phyloP scores from a whole-genome alignment of 768 basidiomycete genomes.

The Lactarius sanguifluus region DNA sequence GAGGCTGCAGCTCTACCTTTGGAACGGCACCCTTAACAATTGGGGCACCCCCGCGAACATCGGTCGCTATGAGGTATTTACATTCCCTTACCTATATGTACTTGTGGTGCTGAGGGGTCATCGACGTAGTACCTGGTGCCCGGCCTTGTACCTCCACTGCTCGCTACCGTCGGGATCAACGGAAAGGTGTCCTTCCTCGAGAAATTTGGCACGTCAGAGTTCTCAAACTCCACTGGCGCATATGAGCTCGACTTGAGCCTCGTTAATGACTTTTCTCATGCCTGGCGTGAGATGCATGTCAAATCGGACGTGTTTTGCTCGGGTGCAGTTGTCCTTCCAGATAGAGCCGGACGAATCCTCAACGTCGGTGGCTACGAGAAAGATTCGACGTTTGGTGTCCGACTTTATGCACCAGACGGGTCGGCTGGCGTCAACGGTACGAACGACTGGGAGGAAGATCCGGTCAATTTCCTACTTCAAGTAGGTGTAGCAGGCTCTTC shows the following conservation, averaged over 20 bases:
- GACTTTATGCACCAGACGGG: conserved; percentile 73
- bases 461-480: conserved; percentile 56
- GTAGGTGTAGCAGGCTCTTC: conserved; percentile 36
- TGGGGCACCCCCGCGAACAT: not conserved
- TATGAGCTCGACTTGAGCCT: conserved; percentile 74
- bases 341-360: conserved; percentile 64
- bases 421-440: conserved; percentile 66
- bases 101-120: not conserved
- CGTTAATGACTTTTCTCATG: conserved; percentile 40
- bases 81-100: not conserved
- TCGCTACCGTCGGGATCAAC: conserved; percentile 76
- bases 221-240: conserved; percentile 67
- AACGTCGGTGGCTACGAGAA: conserved; percentile 72
- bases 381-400: conserved; percentile 68
- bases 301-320: conserved; percentile 82
- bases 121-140: conserved; percentile 43
- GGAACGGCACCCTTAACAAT: not conserved
- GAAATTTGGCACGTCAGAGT: conserved; percentile 65
- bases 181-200: conserved; percentile 81
- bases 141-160: conserved; percentile 68
- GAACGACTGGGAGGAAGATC: conserved; percentile 79
- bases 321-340: conserved; percentile 69
- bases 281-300: conserved; percentile 78
- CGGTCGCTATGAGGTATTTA: not conserved
- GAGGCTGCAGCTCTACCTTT: not conserved